Evolutionary conservation across 2,329 filamentous ascomycete genomes (phyloP), one percentile per base, ranked within the genome.

Genomic region (Aspergillus jensenii): DNA sequence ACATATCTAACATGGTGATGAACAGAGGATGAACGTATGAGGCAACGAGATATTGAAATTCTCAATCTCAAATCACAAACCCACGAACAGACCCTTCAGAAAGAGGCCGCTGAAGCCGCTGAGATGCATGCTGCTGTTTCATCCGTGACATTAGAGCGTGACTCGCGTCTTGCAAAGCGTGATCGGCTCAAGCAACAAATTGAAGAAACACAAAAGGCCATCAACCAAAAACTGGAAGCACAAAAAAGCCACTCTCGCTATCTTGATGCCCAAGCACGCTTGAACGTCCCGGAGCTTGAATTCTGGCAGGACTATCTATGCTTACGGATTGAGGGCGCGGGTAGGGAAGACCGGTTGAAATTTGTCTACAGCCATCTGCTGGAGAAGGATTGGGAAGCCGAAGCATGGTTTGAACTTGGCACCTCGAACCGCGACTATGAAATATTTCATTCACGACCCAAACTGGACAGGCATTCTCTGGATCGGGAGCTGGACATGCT

Each of bases 271-370:
- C 93, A 98, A 77, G 86, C 90, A 54, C 86, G 91, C 35, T 90
- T 93, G 76, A 98, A 99, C 75, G 85, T 90, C 44, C 95, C 95
- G 0, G 95, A 99, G 78, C 82, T 99, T 46, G 90, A 93, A 65
- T 98, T 98, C 72, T 99, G 95, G 95, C 90, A 96, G 73, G 89
- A 89, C 55, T 95, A 93, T 71, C 80, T 99, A 59, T 93, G 93
- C 58, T 75, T 98, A 71, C 82, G 89, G 60, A 96, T 99, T 69
- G 93, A 98, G 71, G 93, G 93, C 2, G 90, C 90, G 0, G 93
- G 91, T 1, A 84, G 86, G 70, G 87, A 90, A 62, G 93, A 97
- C 75, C 84, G 90, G 25, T 81, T 99, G 66, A 93, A 93, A 75
- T 96, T 99, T 73, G 84, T 95, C 2, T 99, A 91, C 71, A 90